Evolutionary conservation across 495 filamentous ascomycete species (phyloP), one percentile per base, ranked within the genome.

Genomic region (Penicillium herquei): DNA sequence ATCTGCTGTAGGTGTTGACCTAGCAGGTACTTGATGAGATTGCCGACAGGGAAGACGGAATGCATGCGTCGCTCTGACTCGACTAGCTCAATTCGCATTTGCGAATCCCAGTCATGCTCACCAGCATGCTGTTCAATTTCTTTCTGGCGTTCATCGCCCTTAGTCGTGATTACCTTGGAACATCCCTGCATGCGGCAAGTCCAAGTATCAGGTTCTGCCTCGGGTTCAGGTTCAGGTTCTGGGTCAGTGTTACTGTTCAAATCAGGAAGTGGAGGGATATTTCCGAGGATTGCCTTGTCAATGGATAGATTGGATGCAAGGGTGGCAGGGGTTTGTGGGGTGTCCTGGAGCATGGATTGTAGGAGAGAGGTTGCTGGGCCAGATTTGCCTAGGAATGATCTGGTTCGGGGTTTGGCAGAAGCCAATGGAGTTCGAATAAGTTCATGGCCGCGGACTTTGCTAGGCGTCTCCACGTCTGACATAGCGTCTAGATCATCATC

Each of bases 151-250:
- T 76, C 72, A 34, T 79, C 71, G 11, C 79, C 76, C 43, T 82
- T 80, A 18, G 82, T 84, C 30, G 76, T 79, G 60, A 82, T 78
- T 18, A 90, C 79, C 51, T 85, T 82, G 30, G 66, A 65, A 66
- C 90, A 95, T 30, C 80, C 87, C 34, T 83, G 81, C 52, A 89
- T 79, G 31, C 81, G 79, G 63, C 90, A 95, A 10, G 72, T 73
- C 88, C 89, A 93, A 1, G 81, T 80, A 44, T 87, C 84, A 43
- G 85, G 78, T 7, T 83, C 82, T 1, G 78, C 79, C 49, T 80
- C 18, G 30, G 21, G 11, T 13, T 46, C 43, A 6, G 42, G 42
- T 12, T 44, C 17, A 1, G 81, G 79, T 44, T 87, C 84, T 43
- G 84, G 78, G 5, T 82, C 82, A 2, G 78, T 79, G 47, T 80